phyloP scores from a whole-genome alignment of 192 early-diverging fungal species.

The Linnemannia schmuckeri region DNA sequence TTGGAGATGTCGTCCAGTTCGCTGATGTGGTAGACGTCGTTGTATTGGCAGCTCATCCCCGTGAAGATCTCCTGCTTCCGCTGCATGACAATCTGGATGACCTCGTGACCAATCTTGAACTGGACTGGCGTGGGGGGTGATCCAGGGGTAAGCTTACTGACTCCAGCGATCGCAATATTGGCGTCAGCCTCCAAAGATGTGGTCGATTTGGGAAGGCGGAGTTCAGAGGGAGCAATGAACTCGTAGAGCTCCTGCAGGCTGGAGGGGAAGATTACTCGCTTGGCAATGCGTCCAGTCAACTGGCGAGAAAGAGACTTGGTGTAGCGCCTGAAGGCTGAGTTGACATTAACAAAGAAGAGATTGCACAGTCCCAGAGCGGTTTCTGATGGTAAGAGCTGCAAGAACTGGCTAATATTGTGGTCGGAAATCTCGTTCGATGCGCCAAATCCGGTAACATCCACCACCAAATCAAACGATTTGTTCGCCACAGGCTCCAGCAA shows the following conservation, averaged over 20 bases:
- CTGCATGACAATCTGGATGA: slow-evolving; percentile 82
- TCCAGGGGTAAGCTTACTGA: slow-evolving; percentile 77
- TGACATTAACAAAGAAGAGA: slow-evolving; percentile 87
- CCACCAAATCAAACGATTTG: slow-evolving; percentile 82
- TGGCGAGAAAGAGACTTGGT: slow-evolving; percentile 68
- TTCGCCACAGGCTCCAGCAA: slow-evolving; percentile 75
- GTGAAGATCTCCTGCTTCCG: slow-evolving; percentile 83
- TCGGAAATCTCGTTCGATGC: slow-evolving; percentile 83
- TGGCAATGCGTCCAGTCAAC: slow-evolving; percentile 67
- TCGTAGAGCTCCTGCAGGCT: slow-evolving; percentile 79
- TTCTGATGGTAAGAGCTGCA: slow-evolving; percentile 78
- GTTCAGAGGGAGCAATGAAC: slow-evolving; percentile 78
- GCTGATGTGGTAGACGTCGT: slow-evolving; percentile 90
- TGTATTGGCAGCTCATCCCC: slow-evolving; percentile 78
- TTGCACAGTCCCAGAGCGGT: slow-evolving; percentile 73
- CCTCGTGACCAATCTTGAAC: slow-evolving; percentile 86
- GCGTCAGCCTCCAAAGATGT: slow-evolving; percentile 79
- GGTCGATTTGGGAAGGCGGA: slow-evolving; percentile 83
- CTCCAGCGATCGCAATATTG: slow-evolving; percentile 73
- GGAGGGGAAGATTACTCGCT: slow-evolving; percentile 78
- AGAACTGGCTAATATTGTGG: slow-evolving; percentile 81
- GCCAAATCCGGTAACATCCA: slow-evolving; percentile 87
- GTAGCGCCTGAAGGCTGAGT: slow-evolving; percentile 81
- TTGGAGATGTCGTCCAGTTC: slow-evolving; percentile 81
- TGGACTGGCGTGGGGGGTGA: slow-evolving; percentile 78